Base-by-base conservation (phyloP, 371 early-diverging fungal species). In the Mortierella sp. region DNA sequence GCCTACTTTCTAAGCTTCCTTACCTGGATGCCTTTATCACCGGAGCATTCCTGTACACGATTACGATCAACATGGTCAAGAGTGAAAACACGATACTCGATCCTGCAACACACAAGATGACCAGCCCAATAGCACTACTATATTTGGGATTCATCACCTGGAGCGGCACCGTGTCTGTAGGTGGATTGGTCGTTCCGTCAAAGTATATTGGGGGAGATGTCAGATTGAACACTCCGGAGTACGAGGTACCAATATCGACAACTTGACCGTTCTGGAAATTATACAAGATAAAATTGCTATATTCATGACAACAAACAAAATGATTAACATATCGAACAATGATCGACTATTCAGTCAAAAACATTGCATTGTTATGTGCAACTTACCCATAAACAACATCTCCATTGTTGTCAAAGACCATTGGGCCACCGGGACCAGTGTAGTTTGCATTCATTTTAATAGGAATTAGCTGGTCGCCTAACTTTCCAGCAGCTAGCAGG, bases 11-110 rank as follows among this genome's bases (percentile, higher is more conserved):
- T 28, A 24, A 52, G 2, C 30, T 30, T 40, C 14, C 8, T 69
- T 89, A 86, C 90, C 90, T 90, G 26, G 89, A 86, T 1, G 88
- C 89, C 55, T 90, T 90, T 49, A 90, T 89, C 1, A 89, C 86
- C 32, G 87, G 85, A 39, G 88, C 78, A 51, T 89, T 84, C 3
- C 88, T 75, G 70, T 89, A 85, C 1, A 87, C 73, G 26, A 84
- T 70, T 8, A 88, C 75, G 10, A 90, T 83, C n/a, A 65, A 57
- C 87, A 80, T 85, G 72, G 39, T 87, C 81, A 75, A 83, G 66
- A 72, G 85, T 70, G 87, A 88, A 22, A 83, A 74, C 20, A 87
- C 65, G 57, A 87, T 75, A 26, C 89, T 87, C n/a, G 87, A 49
- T 0, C 85, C 79, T 18, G 87, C 77, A 4, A 89, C 80, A 0